Evolutionary conservation across 768 basidiomycete genomes (phyloP), one percentile per base, ranked within the genome.

Genomic region (Lactifluus echinatus): DNA sequence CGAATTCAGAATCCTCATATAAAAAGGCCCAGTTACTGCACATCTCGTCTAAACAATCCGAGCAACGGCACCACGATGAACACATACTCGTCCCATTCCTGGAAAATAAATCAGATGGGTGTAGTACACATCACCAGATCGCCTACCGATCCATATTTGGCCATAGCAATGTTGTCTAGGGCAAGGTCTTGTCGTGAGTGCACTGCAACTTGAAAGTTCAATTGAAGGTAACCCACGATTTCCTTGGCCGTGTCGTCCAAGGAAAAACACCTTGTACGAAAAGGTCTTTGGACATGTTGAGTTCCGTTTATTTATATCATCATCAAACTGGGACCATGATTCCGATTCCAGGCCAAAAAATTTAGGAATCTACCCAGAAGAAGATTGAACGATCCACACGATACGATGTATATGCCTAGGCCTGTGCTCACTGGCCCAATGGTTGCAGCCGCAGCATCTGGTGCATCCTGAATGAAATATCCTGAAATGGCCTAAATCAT

Each of bases 31-130:
- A 63, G 24, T 55, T 57, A 48, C 62, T 63, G 45, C 8, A 23
- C 7, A 24, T 8, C 31, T 14, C 19, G 29, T 21, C 47, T 42
- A 44, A n/a, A 19, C n/a, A 4, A 21, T 24, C 33, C 19, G 24
- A 40, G 42, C 21, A 4, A 40, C 3, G 26, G 33, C n/a, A 33
- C 29, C 10, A 29, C 21, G 42, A 44, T 12, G 1, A 42, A 21
- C 4, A 53, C 56, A 29, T 29, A 63, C 63, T 54, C 56, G 8
- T 58, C 50, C 63, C 63, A 63, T 34, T 40, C 50, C 63, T 62
- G 21, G 26, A n/a, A 29, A 37, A 7, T 24, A 17, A 15, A 6
- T 55, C 48, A 50, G 28, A 28, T 10, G 15, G 39, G 37, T 11
- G 24, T 21, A 23, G 11, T n/a, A 44, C 11, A 14, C 10, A 12